Evolutionary conservation across 164 flowering plant genomes (phyloP).

Genomic region (Nelumbo lutea): DNA sequence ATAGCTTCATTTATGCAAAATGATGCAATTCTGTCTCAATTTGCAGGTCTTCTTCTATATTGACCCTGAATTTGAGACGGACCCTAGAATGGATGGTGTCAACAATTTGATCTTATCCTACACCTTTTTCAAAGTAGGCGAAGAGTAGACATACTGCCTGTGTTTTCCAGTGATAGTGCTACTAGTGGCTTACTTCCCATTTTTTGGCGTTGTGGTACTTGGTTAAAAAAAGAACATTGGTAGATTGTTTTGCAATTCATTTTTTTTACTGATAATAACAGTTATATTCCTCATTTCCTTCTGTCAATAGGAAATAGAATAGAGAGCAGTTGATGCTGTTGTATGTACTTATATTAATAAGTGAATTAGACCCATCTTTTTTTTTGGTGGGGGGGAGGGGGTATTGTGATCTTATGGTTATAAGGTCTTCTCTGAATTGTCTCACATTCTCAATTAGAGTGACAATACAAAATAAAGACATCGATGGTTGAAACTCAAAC

Average conservation of each 20-base stretch:
- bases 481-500: no score
- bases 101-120: conserved; percentile 79
- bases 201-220: not conserved
- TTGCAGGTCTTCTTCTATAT: conserved; percentile 92
- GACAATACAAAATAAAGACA: no score
- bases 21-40: not conserved
- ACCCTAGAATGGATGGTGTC: conserved; percentile 83
- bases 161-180: not conserved
- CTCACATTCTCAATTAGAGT: no score
- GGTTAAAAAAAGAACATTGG: not conserved
- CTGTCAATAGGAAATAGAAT: no score
- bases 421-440: no score
- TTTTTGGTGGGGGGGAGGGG: no score
- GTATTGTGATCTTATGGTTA: no score
- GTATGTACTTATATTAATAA: no score
- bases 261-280: not conserved
- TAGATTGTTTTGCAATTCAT: not conserved
- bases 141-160: conserved; percentile 23
- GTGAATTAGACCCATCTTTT: no score
- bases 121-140: conserved; percentile 72
- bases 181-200: not conserved
- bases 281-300: no score
- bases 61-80: conserved; percentile 91
- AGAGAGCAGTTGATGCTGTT: no score
- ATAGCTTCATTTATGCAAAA: not conserved